Base-by-base conservation (phyloP, 306 rosid genomes). In the Cicer judaicum region DNA sequence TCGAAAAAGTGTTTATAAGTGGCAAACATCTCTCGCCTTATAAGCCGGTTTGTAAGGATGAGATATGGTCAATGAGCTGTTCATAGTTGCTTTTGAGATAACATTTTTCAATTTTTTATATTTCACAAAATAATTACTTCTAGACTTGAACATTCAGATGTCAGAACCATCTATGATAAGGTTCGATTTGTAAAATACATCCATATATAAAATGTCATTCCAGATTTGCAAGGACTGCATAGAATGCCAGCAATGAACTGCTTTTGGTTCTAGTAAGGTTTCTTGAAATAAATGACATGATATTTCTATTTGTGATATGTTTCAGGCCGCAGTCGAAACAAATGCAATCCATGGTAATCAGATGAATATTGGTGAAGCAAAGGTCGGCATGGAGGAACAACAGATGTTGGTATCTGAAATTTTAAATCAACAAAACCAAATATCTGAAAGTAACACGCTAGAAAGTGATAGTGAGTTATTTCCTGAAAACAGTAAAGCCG, bases 311-410 rank as follows among this genome's bases (percentile, higher is more conserved):
- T 73, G 59, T 53, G 13, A 50, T 65, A 2, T 43, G 36, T 83
- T 83, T 80, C 90, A 93, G 96, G 86, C 62, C 11, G 70, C 85
- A 54, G 92, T 89, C 68, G 87, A 78, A 85, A 60, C 65, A 46
- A 75, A 72, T 72, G 88, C 75, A 70, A 79, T 82, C 13, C 41
- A 69, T 0, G 82, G 86, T 75, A 55, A 42, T 66, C 88, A 74
- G 79, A 73, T 59, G 62, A 85, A 74, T 79, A 21, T 69, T 7
- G 18, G 19, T 59, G 89, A 89, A 47, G 48, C 84, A 75, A 88
- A 87, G 76, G 76, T 74, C 79, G 84, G 72, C 12, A 47, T 63
- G 70, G 68, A 85, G 42, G 84, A 71, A 61, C 84, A 34, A 29
- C 36, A 29, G 1, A 15, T 52, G 52, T 70, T 77, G 76, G 88